Evolutionary conservation across 805 yeast species (phyloP), one percentile per base, ranked within the genome.

Genomic region (Nakazawaea ernobii): DNA sequence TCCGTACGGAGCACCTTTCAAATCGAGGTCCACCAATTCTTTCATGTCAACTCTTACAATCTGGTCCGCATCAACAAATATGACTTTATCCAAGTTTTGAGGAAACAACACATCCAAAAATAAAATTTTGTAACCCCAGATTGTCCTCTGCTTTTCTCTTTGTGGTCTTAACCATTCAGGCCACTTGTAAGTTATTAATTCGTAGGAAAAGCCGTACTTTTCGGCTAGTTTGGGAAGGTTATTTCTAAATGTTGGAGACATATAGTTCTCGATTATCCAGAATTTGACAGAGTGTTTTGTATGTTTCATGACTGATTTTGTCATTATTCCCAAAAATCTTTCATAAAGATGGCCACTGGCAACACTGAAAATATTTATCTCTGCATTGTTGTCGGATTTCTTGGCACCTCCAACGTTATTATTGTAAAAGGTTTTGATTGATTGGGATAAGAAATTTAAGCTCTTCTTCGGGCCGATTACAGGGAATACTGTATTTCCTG

Each of bases 31-130:
- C 9, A 78, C 77, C 41, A 89, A 69, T 42, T 86, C 91, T 49
- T 73, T 66, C 68, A 91, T 58, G 55, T 87, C 95, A 0, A 88
- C 74, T 45, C 95, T 75, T 35, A 85, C 85, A 43, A 88, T 77
- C 58, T 87, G 95, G 60, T 86, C 92, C 8, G 92, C 86, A 62
- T 89, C 96, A 42, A 94, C 87, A 66, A 87, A 91, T 6, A 92
- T 80, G 2, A 92, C 82, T 47, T 83, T 82, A 2, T 80, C 78
- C 20, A 92, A 70, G 46, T 78, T 78, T 53, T 76, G 83, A 1
- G 98, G 98, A 61, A 92, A 89, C 42, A 94, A 59, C 1, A 86
- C 91, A 66, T 92, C 99, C 52, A 90, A 66, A 56, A 92, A 89
- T 43, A 92, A 66, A 32, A 91, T 82, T 62, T 92, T 92, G 60